Evolutionary conservation across 148 eudicot genomes (phyloP), one percentile per base, ranked within the genome.

Genomic region (Diospyros kaki): DNA sequence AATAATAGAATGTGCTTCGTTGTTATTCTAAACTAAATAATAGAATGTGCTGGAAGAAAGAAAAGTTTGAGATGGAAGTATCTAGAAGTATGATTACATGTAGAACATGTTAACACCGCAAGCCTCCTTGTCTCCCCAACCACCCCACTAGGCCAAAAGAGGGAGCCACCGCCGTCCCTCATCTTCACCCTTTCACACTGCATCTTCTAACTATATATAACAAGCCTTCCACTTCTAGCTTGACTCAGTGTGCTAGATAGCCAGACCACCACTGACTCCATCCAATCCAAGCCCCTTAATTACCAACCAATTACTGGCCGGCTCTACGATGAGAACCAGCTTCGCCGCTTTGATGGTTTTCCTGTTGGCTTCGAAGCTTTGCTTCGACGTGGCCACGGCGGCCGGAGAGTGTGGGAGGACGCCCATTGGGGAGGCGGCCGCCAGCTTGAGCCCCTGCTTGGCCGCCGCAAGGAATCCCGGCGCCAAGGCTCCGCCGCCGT

Each of bases 401-500:
- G 90, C 86, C 10, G 83, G 86, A 1, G 90, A 68, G 71, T 87
- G 90, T 41, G 87, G 89, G 44, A 82, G 45, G 68, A 84, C 86
- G 0, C 72, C 90, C 1, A 76, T 87, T 14, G 73, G 58, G 9
- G 38, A 80, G 6, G 86, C 87, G 1, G 87, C 86, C 1, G 58
- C 82, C 17, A 82, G 87, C 80, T 63, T 84, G 75, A 80, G 83
- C 70, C 87, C 89, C 4, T 88, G 92, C 79, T 41, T 88, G 68
- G 81, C 75, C 9, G 84, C 92, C 1, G 85, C 84, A 0, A 18
- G 61, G 1, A 83, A 81, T 63, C 75, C 66, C 0, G 73, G 66
- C 59, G 84, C 84, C 12, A 79, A 73, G 52, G 89, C 81, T 52
- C 50, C 89, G 6, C 81, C 86, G 2, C 60, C 79, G 4, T 86